Conservation (phyloP, 164 flowering plant genomes). For the Nymphaea thermarum region DNA sequence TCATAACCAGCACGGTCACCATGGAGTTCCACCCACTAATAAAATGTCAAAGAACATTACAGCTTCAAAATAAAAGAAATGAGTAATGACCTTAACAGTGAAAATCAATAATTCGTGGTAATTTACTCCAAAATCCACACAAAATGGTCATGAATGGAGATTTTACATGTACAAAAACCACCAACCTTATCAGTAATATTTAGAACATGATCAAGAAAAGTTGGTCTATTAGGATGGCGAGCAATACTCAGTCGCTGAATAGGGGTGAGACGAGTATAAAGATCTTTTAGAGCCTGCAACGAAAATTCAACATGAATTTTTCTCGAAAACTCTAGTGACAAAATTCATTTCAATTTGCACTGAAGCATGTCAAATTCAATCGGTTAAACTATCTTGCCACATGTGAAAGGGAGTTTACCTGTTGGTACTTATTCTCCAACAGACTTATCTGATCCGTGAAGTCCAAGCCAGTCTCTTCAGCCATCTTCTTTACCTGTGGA, state of each 20-base stretch:
- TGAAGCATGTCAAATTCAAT: neutral
- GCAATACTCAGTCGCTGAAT: slow-evolving; percentile 26
- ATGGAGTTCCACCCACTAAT: slow-evolving; percentile 29
- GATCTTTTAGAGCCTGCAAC: slow-evolving; percentile 25
- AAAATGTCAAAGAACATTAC: neutral
- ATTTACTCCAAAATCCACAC: neutral
- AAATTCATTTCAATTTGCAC: neutral
- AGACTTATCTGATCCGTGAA: slow-evolving; percentile 22
- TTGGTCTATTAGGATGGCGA: slow-evolving; percentile 31
- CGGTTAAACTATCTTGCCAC: no score
- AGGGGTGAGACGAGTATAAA: slow-evolving; percentile 22
- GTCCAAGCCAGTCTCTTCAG: slow-evolving; percentile 26
- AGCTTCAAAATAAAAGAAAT: neutral
- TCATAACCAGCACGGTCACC: slow-evolving; percentile 28
- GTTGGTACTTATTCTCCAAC: slow-evolving; percentile 21
- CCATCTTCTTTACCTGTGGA: slow-evolving; percentile 20
- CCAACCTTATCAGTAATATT: slow-evolving; percentile 25
- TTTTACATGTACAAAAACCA: neutral
- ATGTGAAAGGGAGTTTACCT: slow-evolving; percentile 7
- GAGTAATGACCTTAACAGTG: neutral
- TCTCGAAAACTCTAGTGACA: no score
- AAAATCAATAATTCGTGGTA: neutral
- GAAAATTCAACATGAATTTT: neutral
- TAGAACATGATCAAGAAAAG: slow-evolving; percentile 22
- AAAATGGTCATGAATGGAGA: neutral